Evolutionary conservation across 352 stramenopile species (phyloP).

Genomic region (Phytopythium vexans): DNA sequence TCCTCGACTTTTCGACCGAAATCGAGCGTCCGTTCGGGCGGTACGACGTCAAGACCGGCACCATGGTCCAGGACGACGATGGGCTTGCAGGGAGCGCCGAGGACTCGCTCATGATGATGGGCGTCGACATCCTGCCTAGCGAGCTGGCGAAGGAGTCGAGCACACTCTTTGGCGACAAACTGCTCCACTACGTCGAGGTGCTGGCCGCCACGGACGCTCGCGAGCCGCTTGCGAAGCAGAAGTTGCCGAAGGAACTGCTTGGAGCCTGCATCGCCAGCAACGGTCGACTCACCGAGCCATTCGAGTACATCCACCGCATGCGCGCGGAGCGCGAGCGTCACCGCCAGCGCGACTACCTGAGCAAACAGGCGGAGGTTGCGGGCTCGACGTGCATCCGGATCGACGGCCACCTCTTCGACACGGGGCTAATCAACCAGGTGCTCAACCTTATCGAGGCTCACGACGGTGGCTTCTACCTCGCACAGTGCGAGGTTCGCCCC

Average conservation of each 20-base stretch:
- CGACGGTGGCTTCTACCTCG: constrained; percentile 86
- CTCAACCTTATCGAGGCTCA: constrained; percentile 92
- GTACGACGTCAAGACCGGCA: constrained; percentile 78
- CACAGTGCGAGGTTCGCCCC: constrained; percentile 88
- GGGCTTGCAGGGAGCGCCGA: constrained; percentile 28
- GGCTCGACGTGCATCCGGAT: constrained; percentile 80
- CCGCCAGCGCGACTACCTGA: constrained; percentile 59
- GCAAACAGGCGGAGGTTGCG: constrained; percentile 66
- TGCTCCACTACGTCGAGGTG: constrained; percentile 83
- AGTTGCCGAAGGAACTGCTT: constrained; percentile 71
- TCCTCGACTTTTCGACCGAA: constrained; percentile 90
- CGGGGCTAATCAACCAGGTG: constrained; percentile 94
- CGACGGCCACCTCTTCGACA: constrained; percentile 96
- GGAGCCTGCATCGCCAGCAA: constrained; percentile 91
- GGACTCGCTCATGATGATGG: constrained; percentile 91
- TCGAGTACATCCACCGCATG: constrained; percentile 92
- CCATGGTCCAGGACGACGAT: constrained; percentile 69
- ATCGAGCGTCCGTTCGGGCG: constrained; percentile 94
- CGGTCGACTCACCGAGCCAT: constrained; percentile 82
- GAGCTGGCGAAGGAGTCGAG: constrained; percentile 94
- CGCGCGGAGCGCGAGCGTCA: constrained; percentile 78
- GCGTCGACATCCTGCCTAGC: constrained; percentile 94
- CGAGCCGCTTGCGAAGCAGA: constrained; percentile 43
- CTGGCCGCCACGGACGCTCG: constrained; percentile 55
- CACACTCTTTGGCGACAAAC: constrained; percentile 93